phyloP scores from a whole-genome alignment of 2,329 filamentous ascomycete genomes.

The Cladophialophora immunda region DNA sequence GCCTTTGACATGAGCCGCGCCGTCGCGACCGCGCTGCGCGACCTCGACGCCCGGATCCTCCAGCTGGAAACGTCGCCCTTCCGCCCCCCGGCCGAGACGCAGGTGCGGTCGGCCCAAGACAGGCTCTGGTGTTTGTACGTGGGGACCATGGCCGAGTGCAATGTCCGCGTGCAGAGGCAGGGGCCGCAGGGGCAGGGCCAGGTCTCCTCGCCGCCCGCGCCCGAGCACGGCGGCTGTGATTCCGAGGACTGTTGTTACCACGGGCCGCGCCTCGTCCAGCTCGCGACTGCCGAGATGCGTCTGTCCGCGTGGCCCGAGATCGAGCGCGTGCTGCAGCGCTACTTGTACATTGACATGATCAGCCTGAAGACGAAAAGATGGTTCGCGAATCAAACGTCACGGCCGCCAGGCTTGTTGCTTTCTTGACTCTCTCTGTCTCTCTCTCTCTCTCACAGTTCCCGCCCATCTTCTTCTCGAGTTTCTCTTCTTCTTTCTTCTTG shows the following conservation, averaged over 20 bases:
- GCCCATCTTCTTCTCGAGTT: background rate
- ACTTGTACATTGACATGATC: conserved; percentile 15
- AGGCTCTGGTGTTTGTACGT: conserved; percentile 15
- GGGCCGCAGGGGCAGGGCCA: background rate
- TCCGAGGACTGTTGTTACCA: conserved; percentile 4
- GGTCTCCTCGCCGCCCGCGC: background rate
- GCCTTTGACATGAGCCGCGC: conserved; percentile 19
- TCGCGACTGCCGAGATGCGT: background rate
- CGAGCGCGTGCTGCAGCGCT: background rate
- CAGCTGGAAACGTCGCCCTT: background rate
- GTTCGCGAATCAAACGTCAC: background rate
- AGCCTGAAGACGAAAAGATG: conserved; percentile 7
- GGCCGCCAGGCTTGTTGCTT: background rate
- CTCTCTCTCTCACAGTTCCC: background rate
- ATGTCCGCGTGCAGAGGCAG: background rate
- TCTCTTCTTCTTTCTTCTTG: background rate
- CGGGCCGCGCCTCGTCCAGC: background rate
- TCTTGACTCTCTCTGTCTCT: background rate
- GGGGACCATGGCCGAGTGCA: conserved; percentile 13
- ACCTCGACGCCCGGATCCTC: conserved; percentile 1
- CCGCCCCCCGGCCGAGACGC: background rate
- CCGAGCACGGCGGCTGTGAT: background rate
- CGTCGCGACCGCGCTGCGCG: conserved; percentile 4
- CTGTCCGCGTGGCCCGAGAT: conserved; percentile 12
- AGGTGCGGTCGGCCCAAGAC: background rate